Evolutionary conservation across 805 yeast species (phyloP).

Genomic region (Torulaspora microellipsoides): DNA sequence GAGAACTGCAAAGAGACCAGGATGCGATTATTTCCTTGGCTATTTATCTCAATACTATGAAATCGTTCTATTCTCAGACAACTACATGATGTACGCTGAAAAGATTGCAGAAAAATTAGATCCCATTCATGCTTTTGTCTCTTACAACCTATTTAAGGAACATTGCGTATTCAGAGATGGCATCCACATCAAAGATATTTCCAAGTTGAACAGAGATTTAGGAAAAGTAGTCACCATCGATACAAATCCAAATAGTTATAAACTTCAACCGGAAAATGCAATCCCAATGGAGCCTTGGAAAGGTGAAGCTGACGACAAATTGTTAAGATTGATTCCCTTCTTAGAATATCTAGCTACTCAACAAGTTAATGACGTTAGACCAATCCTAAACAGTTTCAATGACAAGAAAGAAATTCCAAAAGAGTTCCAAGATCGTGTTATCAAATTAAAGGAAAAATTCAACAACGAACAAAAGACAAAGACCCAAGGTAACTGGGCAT

Average conservation of each 20-base stretch:
- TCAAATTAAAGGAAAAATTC: conserved; percentile 67
- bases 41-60: conserved; percentile 94
- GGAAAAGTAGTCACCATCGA: conserved; percentile 78
- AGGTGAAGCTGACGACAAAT: conserved; percentile 76
- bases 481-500: conserved; percentile 47
- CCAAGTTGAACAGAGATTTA: conserved; percentile 86
- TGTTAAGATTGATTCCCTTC: conserved; percentile 81
- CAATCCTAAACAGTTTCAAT: conserved; percentile 67
- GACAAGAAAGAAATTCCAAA: conserved; percentile 64
- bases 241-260: conserved; percentile 62
- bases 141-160: conserved; percentile 84
- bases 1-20: conserved; percentile 99
- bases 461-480: conserved; percentile 46
- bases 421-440: conserved; percentile 79
- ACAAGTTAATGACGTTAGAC: conserved; percentile 80
- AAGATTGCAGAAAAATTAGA: conserved; percentile 82
- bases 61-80: conserved; percentile 83
- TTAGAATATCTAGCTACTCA: conserved; percentile 93
- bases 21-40: conserved; percentile 92
- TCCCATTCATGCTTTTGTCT: conserved; percentile 84
- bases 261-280: conserved; percentile 93
- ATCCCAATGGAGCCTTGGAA: conserved; percentile 80
- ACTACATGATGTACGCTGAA: conserved; percentile 81
- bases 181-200: conserved; percentile 80
- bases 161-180: conserved; percentile 86